Base-by-base conservation (phyloP, 2,329 filamentous ascomycete genomes). In the Chaetomium sp. region DNA sequence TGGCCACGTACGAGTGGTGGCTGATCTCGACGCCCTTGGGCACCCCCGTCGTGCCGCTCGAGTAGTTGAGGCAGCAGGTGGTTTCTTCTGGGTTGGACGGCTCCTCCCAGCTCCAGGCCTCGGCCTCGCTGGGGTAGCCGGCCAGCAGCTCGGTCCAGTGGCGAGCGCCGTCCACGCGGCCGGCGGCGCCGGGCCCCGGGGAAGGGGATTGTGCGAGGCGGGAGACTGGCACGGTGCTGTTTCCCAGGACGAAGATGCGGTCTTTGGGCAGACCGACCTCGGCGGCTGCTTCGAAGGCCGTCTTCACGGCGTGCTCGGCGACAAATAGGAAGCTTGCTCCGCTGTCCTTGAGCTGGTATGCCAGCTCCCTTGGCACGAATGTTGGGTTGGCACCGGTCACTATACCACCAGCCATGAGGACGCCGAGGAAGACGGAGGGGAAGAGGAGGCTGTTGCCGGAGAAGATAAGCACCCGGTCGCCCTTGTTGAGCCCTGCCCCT, bases 21-120 rank as follows among this genome's bases (percentile, higher is more conserved):
- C 87, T 87, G 68, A 95, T 90, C 76, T 90, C 87, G 16, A 95
- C 92, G 12, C 92, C 92, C 75, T 96, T 96, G 10, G 92, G 91
- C 4, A 92, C 82, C 7, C 92, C 92, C 0, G 92, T 96, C 1
- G 90, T 93, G 12, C 91, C 87, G 33, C 85, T 89, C 68, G 87
- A 90, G 77, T 94, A 96, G 76, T 96, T 95, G 67, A 96, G 83
- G 27, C 86, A 88, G 69, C 89, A 86, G 1, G 85, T 85, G 5
- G 82, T 81, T 27, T 78, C 75, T 64, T 81, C 81, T 1, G 85
- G 77, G 49, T 83, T 79, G 0, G 78, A 75, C 0, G 80, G 82
- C 64, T 87, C 82, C 19, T 83, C 74, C 91, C 91, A 95, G 56
- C 78, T 75, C 74, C 90, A 93, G 2, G 72, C 73, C 2, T 79